Evolutionary conservation across 1,139 yeast genomes (phyloP), one percentile per base, ranked within the genome.

Genomic region (Blastobotrys apis): DNA sequence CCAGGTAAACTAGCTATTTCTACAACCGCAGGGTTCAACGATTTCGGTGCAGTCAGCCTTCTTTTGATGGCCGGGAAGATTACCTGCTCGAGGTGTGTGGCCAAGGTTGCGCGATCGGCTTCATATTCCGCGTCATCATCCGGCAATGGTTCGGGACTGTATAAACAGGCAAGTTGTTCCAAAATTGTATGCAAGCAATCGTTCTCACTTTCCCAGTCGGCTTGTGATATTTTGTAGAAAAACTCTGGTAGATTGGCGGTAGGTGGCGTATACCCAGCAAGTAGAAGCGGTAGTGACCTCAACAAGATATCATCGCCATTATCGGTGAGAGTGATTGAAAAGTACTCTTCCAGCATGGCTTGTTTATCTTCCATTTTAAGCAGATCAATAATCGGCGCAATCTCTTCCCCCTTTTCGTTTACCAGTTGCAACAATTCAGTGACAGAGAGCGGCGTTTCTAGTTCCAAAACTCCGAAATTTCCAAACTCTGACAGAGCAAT

Each of bases 1-100:
- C 95, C 95, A 0, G 97, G 97, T 33, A 94, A 67, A 59, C 84
- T 90, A 0, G 98, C 97, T 34, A 94, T 78, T 61, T 92, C 95
- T 2, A 85, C 75, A 4, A 88, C 78, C 48, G 78, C 81, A 17
- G 71, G 60, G 2, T 65, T 53, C 26, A 88, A 56, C 4, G 58
- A 59, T 17, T 67, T 68, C 0, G 95, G 77, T 0, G 94, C 95
- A 16, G 87, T 60, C 29, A 88, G 75, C 38, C 80, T 68, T 48
- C 71, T 71, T 53, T 81, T 81, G 13, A 86, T 60, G 15, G 76
- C 69, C 0, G 95, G 95, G 55, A 87, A 83, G 1, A 88, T 54
- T 0, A 70, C 60, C 49, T 77, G 71, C 52, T 84, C 92, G 44
- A 90, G 39, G 2, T 60, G 56, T 8, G 48, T 48, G 26, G 50